These are phyloP conservation scores for Drechslerella coelobrocha DNA, from an alignment of 2,329 filamentous ascomycete genomes.

Conservation along the genomic window DNA sequence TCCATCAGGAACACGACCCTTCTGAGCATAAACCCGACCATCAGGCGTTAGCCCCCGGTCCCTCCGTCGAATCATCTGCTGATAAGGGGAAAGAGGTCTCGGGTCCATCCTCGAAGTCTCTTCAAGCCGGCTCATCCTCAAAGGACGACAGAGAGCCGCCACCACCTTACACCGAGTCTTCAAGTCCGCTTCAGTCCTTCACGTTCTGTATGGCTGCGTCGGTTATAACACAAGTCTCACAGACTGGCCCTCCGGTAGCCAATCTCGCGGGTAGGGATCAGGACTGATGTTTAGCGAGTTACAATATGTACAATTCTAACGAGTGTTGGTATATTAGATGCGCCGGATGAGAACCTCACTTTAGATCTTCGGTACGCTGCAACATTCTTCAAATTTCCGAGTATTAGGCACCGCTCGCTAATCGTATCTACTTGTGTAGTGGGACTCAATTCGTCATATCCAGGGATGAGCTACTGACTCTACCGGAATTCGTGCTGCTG, in stretches of 20 bases:
- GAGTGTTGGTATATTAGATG: conserved; percentile 64
- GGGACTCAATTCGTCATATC: conserved; percentile 93
- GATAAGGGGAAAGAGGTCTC: conserved; percentile 41
- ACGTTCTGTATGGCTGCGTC: conserved; percentile 98
- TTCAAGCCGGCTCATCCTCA: conserved; percentile 48
- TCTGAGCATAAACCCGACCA: conserved; percentile 32
- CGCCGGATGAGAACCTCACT: conserved; percentile 90
- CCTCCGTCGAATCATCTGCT: conserved; percentile 30
- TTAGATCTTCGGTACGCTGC: conserved; percentile 83
- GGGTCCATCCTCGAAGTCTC: conserved; percentile 38
- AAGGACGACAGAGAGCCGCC: conserved; percentile 86
- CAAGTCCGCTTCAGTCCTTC: conserved; percentile 88
- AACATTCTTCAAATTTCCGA: conserved; percentile 9
- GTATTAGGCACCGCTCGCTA: conserved; percentile 52
- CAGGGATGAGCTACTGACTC: conserved; percentile 88
- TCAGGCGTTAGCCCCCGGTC: conserved; percentile 35
- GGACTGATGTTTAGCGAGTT: conserved; percentile 1
- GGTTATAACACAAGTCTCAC: conserved; percentile 99
- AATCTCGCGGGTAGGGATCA: conserved; percentile 76
- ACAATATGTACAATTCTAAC: conserved; percentile 13
- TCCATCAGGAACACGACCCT: conserved; percentile 48
- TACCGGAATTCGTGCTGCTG: conserved; percentile 94
- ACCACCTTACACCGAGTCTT: conserved; percentile 93
- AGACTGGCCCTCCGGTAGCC: conserved; percentile 87
- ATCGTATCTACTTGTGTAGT: conserved; percentile 62